Base-by-base conservation (phyloP, 2,329 filamentous ascomycete species). In the Colletotrichum tropicale region DNA sequence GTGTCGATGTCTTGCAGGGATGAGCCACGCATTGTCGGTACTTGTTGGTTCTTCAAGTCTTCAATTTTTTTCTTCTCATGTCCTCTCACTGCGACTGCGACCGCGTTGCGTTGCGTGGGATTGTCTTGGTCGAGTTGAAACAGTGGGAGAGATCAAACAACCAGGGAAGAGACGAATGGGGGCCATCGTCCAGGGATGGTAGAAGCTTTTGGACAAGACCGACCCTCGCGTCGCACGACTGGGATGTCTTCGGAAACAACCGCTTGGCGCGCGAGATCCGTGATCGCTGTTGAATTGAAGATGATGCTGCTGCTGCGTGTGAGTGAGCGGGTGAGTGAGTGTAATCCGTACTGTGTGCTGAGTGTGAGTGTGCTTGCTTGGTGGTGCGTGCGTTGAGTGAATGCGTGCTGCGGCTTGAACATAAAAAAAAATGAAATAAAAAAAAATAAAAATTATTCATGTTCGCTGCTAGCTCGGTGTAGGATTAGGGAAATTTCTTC, bases 171-270 rank as follows among this genome's bases (percentile, higher is more conserved):
- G 69, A 72, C 24, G 56, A 62, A 56, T 66, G 61, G 62, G 65
- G 55, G 68, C 48, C 32, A 30, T 36, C 55, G 56, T 43, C 30
- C 73, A 75, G 69, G 69, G 69, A 67, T 72, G 52, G 64, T 67
- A 6, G 73, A 75, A 75, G 73, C 73, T 75, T 69, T 75, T 75
- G 73, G 38, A 67, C 69, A 75, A 72, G 73, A 64, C 73, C 73
- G 73, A 67, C 62, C 38, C 73, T 75, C 73, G 73, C 73, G 69
- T 75, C 69, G 69, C 62, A 75, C 69, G 73, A 75, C 73, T 66
- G 48, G 73, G 73, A 75, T 75, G 62, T 21, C 15, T 38, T 72
- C 55, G 73, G 73, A 75, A 75, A 75, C 73, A 75, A 72, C 69
- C 73, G 69, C 73, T 75, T 72, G 73, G 73, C 72, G 55, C 62